A percentile compares a stretch with the other conserved stretches of the same genome.
phyloP scores from a whole-genome alignment of 352 stramenopile species.

The Phytophthora nicotianae region DNA sequence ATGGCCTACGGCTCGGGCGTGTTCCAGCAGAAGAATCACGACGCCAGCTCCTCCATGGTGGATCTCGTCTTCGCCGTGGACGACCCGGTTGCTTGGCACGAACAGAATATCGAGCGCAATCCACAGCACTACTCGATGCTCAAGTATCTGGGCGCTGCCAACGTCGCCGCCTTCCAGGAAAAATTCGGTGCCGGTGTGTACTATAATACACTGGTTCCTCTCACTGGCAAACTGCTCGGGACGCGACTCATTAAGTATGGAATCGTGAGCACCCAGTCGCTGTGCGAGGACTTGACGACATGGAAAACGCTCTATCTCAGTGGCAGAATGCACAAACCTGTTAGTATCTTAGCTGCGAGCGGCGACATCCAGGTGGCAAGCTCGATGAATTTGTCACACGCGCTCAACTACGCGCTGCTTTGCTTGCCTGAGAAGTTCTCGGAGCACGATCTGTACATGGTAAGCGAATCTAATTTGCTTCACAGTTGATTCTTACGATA shows the following conservation, averaged over 20 bases:
- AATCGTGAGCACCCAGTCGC: conserved; percentile 80
- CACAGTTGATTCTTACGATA: background rate
- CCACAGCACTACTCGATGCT: conserved; percentile 84
- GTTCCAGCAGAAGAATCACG: conserved; percentile 79
- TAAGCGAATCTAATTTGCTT: conserved; percentile 20
- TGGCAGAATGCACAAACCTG: conserved; percentile 87
- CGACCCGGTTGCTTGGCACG: conserved; percentile 82
- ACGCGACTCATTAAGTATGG: conserved; percentile 90
- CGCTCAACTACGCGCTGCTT: conserved; percentile 77
- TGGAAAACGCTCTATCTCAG: conserved; percentile 91
- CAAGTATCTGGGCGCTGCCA: conserved; percentile 62
- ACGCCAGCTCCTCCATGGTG: conserved; percentile 82
- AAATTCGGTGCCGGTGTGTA: conserved; percentile 84
- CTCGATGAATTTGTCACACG: conserved; percentile 71
- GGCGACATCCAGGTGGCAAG: conserved; percentile 53
- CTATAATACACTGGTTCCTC: conserved; percentile 85
- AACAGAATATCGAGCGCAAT: conserved; percentile 77
- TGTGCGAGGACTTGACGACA: conserved; percentile 74
- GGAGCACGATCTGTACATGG: conserved; percentile 85
- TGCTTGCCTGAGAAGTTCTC: conserved; percentile 83
- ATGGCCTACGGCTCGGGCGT: conserved; percentile 88
- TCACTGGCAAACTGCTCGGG: conserved; percentile 58
- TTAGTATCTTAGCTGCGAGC: conserved; percentile 61
- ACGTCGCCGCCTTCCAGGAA: conserved; percentile 70
- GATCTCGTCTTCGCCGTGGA: conserved; percentile 90